Evolutionary conservation across 2,329 filamentous ascomycete species (phyloP), one percentile per base, ranked within the genome.

Genomic region (Verticillium zaregamsianum): DNA sequence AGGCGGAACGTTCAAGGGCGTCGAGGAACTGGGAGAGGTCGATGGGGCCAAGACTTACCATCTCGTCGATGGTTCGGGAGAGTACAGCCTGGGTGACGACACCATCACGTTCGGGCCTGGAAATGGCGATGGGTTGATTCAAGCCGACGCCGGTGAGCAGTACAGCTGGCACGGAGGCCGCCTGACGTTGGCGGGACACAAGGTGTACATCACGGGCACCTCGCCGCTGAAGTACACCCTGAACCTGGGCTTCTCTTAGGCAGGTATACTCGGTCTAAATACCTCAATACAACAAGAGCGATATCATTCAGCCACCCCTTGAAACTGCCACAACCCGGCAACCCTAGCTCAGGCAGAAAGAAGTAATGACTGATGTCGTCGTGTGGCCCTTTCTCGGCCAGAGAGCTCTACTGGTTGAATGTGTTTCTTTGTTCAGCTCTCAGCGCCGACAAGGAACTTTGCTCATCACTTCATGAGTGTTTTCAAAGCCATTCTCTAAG

Each of bases 21-120:
- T 55, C 17, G 25, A 39, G 33, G 57, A 57, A 39, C 20, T 37
- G 5, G 45, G 39, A 11, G 62, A 61, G 7, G 61, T 59, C 33
- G 55, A 40, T 3, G 65, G 59, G 7, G 59, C 37, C 54, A 62
- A 63, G 59, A 54, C 57, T 37, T 60, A 39, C 55, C 65, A 66
- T 49, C 64, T 67, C 35, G 52, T 61, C n/a, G 55, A 66, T 7
- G 65, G 64, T 9, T 52, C 55, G 35, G 65, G 64, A 2, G 45
- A 37, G 40, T 67, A 67, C 57, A 67, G 20, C 37, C 9, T 64
- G 5, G 64, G 64, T 15, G 39, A 57, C 9, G 62, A 67, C 52
- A 64, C 58, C 14, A 62, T 67, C 54, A 61, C 64, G 14, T 67
- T 67, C 23, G 64, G 65, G 11, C 60, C 65, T 1, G 65, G 65